Evolutionary conservation across 257 asterid species (phyloP).

Genomic region (Capsicum baccatum): DNA sequence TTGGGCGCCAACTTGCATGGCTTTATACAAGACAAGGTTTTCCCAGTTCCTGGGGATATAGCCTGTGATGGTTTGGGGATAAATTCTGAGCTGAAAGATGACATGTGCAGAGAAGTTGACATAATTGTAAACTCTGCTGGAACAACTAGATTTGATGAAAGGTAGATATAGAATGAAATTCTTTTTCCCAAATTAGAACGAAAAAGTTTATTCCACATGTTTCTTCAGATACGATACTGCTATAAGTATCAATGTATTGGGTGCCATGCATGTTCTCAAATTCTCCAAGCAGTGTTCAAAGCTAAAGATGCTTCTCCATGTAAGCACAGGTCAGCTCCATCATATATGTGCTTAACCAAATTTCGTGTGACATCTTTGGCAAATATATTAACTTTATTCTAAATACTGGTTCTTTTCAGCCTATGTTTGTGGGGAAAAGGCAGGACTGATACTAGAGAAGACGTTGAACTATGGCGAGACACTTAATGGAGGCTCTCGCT

Average conservation of each 20-base stretch:
- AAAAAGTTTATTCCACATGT: neutral
- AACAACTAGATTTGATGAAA: constrained; percentile 52
- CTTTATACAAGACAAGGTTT: neutral
- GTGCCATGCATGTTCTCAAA: constrained; percentile 29
- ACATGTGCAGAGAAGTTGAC: constrained; percentile 50
- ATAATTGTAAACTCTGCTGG: constrained; percentile 68
- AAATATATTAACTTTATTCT: neutral
- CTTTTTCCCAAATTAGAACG: neutral
- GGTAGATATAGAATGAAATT: constrained; percentile 19
- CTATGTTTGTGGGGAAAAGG: constrained; percentile 32
- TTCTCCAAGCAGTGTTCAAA: constrained; percentile 34
- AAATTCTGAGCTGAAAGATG: neutral
- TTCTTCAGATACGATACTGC: constrained; percentile 35
- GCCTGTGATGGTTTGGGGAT: neutral
- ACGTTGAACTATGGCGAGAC: constrained; percentile 49
- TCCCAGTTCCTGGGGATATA: constrained; percentile 7
- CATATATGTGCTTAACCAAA: neutral
- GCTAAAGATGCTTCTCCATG: constrained; percentile 33
- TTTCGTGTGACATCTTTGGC: neutral
- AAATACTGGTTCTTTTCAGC: constrained; percentile 33
- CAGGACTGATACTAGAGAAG: constrained; percentile 52
- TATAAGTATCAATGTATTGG: constrained; percentile 25
- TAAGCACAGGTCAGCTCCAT: constrained; percentile 34
- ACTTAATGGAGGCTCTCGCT: constrained; percentile 39
- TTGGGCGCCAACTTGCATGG: constrained; percentile 28